phyloP scores from a whole-genome alignment of 208 protist genomes.

The Acanthamoeba lugdunensis region DNA sequence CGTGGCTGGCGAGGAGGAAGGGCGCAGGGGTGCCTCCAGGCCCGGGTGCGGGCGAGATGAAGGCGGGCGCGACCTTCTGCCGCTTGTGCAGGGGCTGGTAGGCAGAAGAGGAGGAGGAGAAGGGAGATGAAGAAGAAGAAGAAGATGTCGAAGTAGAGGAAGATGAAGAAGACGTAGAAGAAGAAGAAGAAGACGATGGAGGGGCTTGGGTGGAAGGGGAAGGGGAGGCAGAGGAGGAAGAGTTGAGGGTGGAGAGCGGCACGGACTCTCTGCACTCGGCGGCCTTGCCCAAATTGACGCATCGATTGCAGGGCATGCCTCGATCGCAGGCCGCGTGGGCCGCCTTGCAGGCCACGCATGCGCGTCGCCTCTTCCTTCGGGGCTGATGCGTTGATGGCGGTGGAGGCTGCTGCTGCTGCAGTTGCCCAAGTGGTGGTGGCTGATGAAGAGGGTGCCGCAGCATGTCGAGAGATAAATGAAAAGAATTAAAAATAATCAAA shows the following conservation, averaged over 20 bases:
- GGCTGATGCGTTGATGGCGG: background rate
- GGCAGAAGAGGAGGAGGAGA: background rate
- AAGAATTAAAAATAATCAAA: no score
- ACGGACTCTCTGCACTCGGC: conserved; percentile 44
- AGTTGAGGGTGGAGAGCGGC: background rate
- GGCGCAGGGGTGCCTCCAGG: background rate
- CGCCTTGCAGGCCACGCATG: conserved; percentile 65
- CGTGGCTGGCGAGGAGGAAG: background rate
- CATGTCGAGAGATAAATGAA: background rate
- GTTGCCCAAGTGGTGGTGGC: background rate
- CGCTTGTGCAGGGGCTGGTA: background rate
- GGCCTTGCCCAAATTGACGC: conserved; percentile 54
- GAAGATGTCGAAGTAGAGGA: background rate
- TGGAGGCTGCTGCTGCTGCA: background rate
- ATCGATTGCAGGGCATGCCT: conserved; percentile 51
- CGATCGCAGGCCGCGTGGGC: conserved; percentile 67
- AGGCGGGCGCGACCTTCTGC: background rate
- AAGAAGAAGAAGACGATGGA: background rate
- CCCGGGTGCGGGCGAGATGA: background rate
- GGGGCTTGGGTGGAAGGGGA: background rate
- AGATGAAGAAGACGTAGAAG: background rate
- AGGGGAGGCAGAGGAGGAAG: conserved; percentile 9
- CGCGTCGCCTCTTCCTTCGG: conserved; percentile 58
- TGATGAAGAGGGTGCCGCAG: background rate
- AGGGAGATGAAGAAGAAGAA: background rate